Evolutionary conservation across 805 yeast genomes (phyloP).

Genomic region (Candida boleticola): DNA sequence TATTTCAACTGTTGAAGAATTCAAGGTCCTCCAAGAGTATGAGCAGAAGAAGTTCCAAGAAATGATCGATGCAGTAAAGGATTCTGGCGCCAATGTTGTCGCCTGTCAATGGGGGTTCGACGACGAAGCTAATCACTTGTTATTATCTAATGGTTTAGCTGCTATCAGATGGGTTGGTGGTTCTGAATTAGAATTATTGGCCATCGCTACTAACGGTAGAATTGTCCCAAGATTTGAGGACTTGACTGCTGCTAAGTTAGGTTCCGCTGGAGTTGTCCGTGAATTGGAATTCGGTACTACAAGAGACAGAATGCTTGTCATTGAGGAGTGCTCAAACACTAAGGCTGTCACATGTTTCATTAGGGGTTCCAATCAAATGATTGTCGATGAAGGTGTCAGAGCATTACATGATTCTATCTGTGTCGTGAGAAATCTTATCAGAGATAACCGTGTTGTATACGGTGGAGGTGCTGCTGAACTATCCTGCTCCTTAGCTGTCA

Average conservation of each 20-base stretch:
- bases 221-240: constrained; percentile 98
- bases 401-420: constrained; percentile 96
- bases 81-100: constrained; percentile 91
- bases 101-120: constrained; percentile 99
- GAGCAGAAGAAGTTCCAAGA: constrained; percentile 88
- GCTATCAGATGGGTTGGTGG: constrained; percentile 99
- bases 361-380: constrained; percentile 97
- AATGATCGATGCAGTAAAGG: constrained; percentile 85
- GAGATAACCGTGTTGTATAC: constrained; percentile 92
- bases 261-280: constrained; percentile 78
- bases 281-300: constrained; percentile 97
- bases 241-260: constrained; percentile 75
- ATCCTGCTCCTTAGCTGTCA: constrained; percentile 85
- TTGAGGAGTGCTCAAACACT: constrained; percentile 84
- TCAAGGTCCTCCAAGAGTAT: constrained; percentile 82
- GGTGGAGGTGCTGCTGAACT: constrained; percentile 99
- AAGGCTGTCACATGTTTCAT: constrained; percentile 90
- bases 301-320: constrained; percentile 90
- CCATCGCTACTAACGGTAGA: constrained; percentile 96
- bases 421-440: constrained; percentile 92
- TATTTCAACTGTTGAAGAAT: constrained; percentile 91
- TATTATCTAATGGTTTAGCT: constrained; percentile 83
- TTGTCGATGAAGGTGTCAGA: constrained; percentile 93
- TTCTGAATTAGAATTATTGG: constrained; percentile 90
- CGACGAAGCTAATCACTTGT: constrained; percentile 94